phyloP scores from a whole-genome alignment of 2,329 filamentous ascomycete genomes.

The Leptographium lundbergii region DNA sequence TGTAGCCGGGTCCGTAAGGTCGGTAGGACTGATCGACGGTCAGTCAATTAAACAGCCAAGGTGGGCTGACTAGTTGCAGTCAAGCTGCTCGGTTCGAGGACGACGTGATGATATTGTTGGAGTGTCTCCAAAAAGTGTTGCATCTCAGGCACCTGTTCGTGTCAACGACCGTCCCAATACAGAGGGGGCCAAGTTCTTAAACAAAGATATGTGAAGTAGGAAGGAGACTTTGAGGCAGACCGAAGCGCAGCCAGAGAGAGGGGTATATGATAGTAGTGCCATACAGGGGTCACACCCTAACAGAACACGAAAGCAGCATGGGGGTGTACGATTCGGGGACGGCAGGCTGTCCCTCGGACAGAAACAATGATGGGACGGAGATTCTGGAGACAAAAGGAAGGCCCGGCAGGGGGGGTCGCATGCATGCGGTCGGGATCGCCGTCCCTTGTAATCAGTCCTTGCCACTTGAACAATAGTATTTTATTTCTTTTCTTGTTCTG shows the following conservation, averaged over 20 bases:
- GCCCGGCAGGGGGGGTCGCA: too few relatives aligned
- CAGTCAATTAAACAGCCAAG: background rate
- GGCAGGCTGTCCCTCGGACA: too few relatives aligned
- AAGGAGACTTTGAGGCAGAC: background rate
- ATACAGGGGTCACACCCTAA: background rate
- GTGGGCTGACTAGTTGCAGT: background rate
- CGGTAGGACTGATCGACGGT: background rate
- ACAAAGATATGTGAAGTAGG: background rate
- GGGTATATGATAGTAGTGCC: background rate
- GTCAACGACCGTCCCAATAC: background rate
- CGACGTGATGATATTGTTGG: background rate
- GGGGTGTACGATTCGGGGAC: too few relatives aligned
- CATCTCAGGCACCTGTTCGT: background rate
- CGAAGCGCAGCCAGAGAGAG: background rate
- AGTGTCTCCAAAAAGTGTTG: background rate
- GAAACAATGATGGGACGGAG: too few relatives aligned
- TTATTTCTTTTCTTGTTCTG: too few relatives aligned
- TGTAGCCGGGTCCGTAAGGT: too few relatives aligned
- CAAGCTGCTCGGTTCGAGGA: background rate
- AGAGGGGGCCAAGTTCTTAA: background rate
- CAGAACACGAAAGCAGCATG: background rate
- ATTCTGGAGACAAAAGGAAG: too few relatives aligned
- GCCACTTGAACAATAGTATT: too few relatives aligned
- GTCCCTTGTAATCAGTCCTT: too few relatives aligned
- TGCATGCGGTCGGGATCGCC: too few relatives aligned